Percentiles rank a stretch among this genome's conserved stretches.
Evolutionary conservation across 306 rosid species (phyloP).

Genomic region (Sesbania bispinosa): DNA sequence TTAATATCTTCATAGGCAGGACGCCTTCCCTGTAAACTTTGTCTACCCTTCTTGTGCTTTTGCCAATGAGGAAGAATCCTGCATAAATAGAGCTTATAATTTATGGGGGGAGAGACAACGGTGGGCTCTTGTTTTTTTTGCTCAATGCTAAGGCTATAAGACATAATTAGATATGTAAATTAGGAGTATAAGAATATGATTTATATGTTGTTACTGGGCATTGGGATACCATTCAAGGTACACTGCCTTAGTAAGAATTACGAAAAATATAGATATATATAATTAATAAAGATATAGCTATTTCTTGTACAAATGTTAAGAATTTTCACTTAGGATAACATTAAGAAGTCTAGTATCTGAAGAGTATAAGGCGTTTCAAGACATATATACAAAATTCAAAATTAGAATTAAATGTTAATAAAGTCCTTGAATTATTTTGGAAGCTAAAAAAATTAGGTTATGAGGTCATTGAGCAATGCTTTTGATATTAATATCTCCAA

Average conservation of each 20-base stretch:
- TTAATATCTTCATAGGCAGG: conserved; percentile 81
- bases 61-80: conserved; percentile 56
- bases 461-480: conserved; percentile 2
- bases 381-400: not conserved
- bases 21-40: conserved; percentile 68
- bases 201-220: too few species aligned
- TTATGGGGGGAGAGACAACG: not conserved
- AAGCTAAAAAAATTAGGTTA: not conserved
- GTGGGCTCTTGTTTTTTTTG: not conserved
- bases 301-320: too few species aligned
- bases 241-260: too few species aligned
- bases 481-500: not conserved
- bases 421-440: not conserved
- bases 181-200: too few species aligned
- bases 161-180: too few species aligned
- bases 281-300: too few species aligned
- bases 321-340: too few species aligned
- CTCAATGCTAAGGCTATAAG: not conserved
- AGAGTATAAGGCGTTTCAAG: too few species aligned
- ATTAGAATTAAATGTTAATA: conserved; percentile 17
- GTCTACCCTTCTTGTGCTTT: conserved; percentile 89
- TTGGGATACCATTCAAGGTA: too few species aligned
- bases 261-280: too few species aligned
- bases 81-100: conserved; percentile 17
- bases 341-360: too few species aligned